Percentiles rank a stretch among this genome's conserved stretches.
Evolutionary conservation across 176 grass and related monocot species (phyloP).

Genomic region (Alopecurus myosuroides): DNA sequence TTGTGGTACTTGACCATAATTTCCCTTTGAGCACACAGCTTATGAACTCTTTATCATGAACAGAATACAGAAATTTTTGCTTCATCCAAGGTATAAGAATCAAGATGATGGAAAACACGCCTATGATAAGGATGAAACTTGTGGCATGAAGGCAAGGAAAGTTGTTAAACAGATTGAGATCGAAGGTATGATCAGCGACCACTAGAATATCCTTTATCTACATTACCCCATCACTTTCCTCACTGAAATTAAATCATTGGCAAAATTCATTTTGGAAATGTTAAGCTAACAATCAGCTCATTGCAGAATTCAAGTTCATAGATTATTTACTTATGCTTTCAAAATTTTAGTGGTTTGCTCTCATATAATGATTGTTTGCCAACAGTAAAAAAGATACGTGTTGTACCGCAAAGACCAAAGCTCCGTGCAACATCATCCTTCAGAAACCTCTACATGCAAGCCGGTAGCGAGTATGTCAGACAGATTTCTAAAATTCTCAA

Average conservation of each 20-base stretch:
- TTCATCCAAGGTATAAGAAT: conserved; percentile 62
- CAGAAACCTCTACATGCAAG: conserved; percentile 75
- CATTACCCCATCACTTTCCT: background rate
- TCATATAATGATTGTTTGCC: conserved; percentile 10
- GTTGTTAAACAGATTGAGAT: conserved; percentile 77
- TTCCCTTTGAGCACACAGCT: conserved; percentile 20
- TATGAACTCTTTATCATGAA: conserved; percentile 30
- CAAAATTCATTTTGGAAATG: background rate
- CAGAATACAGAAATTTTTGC: conserved; percentile 88
- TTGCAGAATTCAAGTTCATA: background rate
- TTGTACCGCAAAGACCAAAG: conserved; percentile 61
- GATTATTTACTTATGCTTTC: background rate
- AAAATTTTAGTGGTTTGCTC: background rate
- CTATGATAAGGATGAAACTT: conserved; percentile 68
- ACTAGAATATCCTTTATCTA: conserved; percentile 16
- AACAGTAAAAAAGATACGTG: conserved; percentile 81
- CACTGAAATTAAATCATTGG: background rate
- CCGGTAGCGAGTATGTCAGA: conserved; percentile 76
- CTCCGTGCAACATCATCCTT: conserved; percentile 68
- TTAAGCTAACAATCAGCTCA: background rate
- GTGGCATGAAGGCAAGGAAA: conserved; percentile 61
- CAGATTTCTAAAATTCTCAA: conserved; percentile 75
- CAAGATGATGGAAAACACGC: conserved; percentile 38
- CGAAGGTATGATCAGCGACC: conserved; percentile 62
- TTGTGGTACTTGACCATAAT: background rate